Conservation (phyloP, 1,284 basidiomycete genomes). For the Fomes fomentarius region DNA sequence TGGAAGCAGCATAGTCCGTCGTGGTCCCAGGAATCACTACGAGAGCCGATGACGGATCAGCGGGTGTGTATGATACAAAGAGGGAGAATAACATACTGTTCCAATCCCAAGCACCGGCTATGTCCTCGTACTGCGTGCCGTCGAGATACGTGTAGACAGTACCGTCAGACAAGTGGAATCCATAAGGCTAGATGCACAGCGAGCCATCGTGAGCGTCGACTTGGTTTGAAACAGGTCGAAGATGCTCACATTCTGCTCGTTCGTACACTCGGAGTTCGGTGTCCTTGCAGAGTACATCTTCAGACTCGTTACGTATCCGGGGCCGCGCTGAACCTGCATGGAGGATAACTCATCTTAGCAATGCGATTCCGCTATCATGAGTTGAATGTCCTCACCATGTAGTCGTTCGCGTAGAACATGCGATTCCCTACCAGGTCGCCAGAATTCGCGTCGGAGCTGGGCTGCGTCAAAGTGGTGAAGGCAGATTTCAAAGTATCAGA, state of each 20-base stretch:
- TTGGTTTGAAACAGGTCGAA: not conserved
- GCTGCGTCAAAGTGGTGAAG: conserved; percentile 40
- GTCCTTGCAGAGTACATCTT: conserved; percentile 70
- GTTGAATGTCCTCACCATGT: conserved; percentile 69
- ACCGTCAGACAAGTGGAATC: conserved; percentile 72
- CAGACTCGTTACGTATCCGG: conserved; percentile 58
- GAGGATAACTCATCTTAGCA: too few species aligned
- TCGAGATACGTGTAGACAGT: conserved; percentile 62
- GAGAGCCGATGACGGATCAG: too few species aligned
- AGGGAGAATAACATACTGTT: conserved; percentile 40
- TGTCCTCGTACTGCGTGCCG: conserved; percentile 72
- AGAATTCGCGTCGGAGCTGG: conserved; percentile 53
- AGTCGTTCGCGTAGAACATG: conserved; percentile 71
- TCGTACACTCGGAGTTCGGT: conserved; percentile 65
- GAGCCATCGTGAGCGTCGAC: too few species aligned
- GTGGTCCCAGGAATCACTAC: conserved; percentile 66
- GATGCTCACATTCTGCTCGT: conserved; percentile 55
- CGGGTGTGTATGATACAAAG: not conserved
- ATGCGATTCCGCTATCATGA: too few species aligned
- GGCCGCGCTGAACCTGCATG: conserved; percentile 59
- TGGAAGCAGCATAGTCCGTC: conserved; percentile 57
- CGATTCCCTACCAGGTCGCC: conserved; percentile 62
- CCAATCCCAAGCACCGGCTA: conserved; percentile 74
- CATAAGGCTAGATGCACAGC: conserved; percentile 46
- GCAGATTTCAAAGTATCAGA: conserved; percentile 47